phyloP scores from a whole-genome alignment of 139 green algal genomes.

The Chlorella sp. region DNA sequence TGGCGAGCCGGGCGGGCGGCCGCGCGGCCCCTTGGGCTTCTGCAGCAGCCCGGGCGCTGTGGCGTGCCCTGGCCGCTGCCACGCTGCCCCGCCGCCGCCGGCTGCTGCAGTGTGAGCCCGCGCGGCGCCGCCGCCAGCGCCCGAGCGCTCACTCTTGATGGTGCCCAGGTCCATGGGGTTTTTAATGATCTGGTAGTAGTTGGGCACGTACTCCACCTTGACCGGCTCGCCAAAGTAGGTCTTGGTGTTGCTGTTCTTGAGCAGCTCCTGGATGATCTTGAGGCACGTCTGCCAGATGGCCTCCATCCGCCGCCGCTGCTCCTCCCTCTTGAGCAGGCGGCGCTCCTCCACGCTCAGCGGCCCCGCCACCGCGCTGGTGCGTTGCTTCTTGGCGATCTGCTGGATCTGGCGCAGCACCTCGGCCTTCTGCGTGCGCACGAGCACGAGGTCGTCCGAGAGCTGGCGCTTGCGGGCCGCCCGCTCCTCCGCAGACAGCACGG shows the following conservation, averaged over 20 bases:
- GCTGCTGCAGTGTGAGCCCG: no score
- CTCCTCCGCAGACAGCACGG: not conserved
- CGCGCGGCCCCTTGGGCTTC: no score
- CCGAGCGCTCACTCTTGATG: conserved; percentile 32
- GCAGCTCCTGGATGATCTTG: conserved; percentile 37
- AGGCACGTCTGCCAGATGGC: conserved; percentile 34
- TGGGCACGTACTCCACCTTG: conserved; percentile 32
- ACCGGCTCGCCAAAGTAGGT: conserved; percentile 49
- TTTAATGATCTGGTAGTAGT: conserved; percentile 78
- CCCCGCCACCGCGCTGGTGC: conserved; percentile 8
- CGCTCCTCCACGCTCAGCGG: conserved; percentile 10
- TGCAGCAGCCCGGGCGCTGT: no score
- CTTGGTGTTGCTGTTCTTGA: conserved; percentile 37
- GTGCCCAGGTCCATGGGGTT: conserved; percentile 76
- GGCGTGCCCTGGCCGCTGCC: no score
- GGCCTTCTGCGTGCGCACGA: conserved; percentile 39
- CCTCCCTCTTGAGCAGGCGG: conserved; percentile 12
- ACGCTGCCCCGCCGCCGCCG: no score
- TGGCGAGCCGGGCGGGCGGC: no score
- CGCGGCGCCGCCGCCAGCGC: no score
- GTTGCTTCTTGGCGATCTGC: conserved; percentile 46
- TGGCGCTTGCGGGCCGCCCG: conserved; percentile 27
- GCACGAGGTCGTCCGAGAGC: conserved; percentile 27
- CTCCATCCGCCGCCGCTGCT: conserved; percentile 31
- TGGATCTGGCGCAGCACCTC: conserved; percentile 45